A percentile compares a stretch with the other conserved stretches of the same genome.
Conservation (phyloP, 2,329 filamentous ascomycete species). For the Exophiala alcalophila region DNA sequence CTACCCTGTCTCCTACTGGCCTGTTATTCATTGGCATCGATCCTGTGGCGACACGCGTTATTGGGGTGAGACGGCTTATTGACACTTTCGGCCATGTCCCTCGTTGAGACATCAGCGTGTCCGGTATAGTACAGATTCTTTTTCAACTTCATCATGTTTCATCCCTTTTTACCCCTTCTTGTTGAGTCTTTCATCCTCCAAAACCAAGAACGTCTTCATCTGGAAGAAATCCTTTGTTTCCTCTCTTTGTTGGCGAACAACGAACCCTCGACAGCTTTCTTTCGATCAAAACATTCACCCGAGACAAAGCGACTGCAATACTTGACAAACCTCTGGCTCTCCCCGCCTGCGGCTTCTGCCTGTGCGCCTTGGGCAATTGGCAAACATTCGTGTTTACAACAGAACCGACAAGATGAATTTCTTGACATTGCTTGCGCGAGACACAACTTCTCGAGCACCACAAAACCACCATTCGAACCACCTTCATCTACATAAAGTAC, state of each 20-base stretch:
- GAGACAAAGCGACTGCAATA: no score
- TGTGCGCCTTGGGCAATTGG: no score
- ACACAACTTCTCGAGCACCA: constrained; percentile 4
- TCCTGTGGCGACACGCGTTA: constrained; percentile 7
- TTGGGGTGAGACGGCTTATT: constrained; percentile 15
- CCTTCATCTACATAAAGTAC: neutral
- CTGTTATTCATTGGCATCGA: neutral
- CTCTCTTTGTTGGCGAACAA: constrained; percentile 2
- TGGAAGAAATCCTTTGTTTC: constrained; percentile 5
- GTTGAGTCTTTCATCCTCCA: constrained; percentile 1
- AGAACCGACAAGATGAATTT: constrained; percentile 10
- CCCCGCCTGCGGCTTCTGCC: no score
- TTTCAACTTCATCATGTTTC: neutral
- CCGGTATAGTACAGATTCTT: constrained; percentile 2
- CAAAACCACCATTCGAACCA: constrained; percentile 1
- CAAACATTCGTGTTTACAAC: neutral
- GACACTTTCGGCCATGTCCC: neutral
- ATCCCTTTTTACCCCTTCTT: neutral
- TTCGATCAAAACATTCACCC: constrained; percentile 1
- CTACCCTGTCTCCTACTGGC: neutral
- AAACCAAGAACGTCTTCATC: neutral
- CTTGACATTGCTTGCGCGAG: constrained; percentile 6
- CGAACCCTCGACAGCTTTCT: neutral
- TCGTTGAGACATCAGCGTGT: constrained; percentile 10
- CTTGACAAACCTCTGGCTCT: no score